Conservation (phyloP, 768 basidiomycete genomes). For the Boletus coccyginus region DNA sequence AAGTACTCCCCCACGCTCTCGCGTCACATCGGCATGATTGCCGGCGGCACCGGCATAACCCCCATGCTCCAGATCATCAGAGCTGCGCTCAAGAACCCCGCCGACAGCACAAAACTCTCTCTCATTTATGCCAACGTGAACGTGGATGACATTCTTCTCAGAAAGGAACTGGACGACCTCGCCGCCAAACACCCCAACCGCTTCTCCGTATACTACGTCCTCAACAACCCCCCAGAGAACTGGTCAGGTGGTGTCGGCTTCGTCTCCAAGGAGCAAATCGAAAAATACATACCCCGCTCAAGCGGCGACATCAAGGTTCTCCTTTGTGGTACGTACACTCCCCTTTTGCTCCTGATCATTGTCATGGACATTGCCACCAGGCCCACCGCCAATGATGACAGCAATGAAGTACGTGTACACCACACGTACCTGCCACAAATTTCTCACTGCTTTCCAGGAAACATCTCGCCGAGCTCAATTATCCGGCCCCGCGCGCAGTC, state of each 20-base stretch:
- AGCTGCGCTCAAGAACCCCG: conserved; percentile 86
- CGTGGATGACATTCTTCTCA: conserved; percentile 88
- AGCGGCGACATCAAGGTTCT: conserved; percentile 75
- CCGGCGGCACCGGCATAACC: conserved; percentile 97
- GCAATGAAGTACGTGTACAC: conserved; percentile 69
- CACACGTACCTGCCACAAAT: neutral
- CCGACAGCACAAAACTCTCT: conserved; percentile 75
- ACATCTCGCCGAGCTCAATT: conserved; percentile 84
- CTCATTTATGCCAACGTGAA: conserved; percentile 98
- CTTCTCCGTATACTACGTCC: conserved; percentile 85
- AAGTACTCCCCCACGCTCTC: conserved; percentile 71
- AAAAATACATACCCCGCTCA: conserved; percentile 68
- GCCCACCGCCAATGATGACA: conserved; percentile 72
- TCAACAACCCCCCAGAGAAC: conserved; percentile 87
- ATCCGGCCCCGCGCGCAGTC: conserved; percentile 82
- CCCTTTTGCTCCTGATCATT: conserved; percentile 8
- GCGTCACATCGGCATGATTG: conserved; percentile 92
- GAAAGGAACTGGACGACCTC: conserved; percentile 81
- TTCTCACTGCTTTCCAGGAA: conserved; percentile 49
- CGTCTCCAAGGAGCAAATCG: conserved; percentile 89
- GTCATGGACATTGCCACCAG: conserved; percentile 29
- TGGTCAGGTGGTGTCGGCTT: conserved; percentile 94
- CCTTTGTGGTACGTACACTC: conserved; percentile 68
- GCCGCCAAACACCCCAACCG: conserved; percentile 55
- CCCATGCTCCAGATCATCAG: conserved; percentile 99